phyloP scores from a whole-genome alignment of 2,329 filamentous ascomycete genomes.

The Alternaria consortialis region DNA sequence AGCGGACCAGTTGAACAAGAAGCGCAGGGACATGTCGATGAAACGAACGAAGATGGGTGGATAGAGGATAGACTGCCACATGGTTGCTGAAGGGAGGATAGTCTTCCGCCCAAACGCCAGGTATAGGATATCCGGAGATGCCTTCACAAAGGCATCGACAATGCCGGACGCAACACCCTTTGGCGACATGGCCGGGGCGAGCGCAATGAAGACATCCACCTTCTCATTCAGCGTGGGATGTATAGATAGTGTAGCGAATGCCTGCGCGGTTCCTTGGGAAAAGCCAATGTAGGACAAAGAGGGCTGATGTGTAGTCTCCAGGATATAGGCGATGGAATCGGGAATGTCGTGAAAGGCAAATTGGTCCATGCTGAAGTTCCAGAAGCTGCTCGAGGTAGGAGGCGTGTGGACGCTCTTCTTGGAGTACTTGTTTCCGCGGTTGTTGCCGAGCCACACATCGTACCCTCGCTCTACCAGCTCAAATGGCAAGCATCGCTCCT shows the following conservation, averaged over 20 bases:
- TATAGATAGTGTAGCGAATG: conserved; percentile 91
- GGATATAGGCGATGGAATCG: conserved; percentile 90
- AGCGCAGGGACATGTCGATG: conserved; percentile 82
- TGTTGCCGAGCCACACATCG: conserved; percentile 98
- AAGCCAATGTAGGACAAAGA: conserved; percentile 97
- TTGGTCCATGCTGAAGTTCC: conserved; percentile 98
- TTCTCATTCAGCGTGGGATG: conserved; percentile 92
- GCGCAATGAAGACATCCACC: conserved; percentile 93
- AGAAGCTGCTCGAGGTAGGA: conserved; percentile 80
- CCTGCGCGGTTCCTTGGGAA: conserved; percentile 95
- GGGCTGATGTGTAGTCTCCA: conserved; percentile 80
- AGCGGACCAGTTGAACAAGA: conserved; percentile 90
- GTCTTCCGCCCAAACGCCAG: conserved; percentile 91
- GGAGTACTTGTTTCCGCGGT: conserved; percentile 98
- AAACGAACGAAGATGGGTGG: conserved; percentile 89
- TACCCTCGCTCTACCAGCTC: conserved; percentile 88
- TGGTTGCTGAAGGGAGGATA: conserved; percentile 90
- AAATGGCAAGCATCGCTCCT: conserved; percentile 86
- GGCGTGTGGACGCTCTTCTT: conserved; percentile 86
- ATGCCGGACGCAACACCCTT: conserved; percentile 88
- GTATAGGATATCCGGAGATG: conserved; percentile 90
- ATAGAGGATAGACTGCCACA: conserved; percentile 97
- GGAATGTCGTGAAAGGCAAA: conserved; percentile 98
- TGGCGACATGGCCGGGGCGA: conserved; percentile 96
- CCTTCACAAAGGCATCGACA: conserved; percentile 91